phyloP scores from a whole-genome alignment of 331 rosid species.

The Cydonia oblonga region DNA sequence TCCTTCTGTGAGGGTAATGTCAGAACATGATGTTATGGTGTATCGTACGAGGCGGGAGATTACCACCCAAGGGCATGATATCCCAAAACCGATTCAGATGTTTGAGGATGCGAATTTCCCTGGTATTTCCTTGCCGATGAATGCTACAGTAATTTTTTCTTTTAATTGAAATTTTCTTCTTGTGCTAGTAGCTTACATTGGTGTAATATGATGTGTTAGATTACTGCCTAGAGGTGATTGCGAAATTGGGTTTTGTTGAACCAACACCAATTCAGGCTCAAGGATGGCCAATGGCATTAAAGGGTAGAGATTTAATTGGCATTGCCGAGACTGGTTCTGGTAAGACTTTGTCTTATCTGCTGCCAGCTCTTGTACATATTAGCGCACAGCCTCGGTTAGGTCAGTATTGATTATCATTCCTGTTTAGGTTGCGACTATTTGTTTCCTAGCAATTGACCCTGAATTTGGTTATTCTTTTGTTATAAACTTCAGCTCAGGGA shows the following conservation, averaged over 20 bases:
- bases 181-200: neutral
- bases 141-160: neutral
- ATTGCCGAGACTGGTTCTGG: conserved; percentile 99
- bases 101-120: conserved; percentile 79
- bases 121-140: conserved; percentile 36
- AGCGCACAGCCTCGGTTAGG: conserved; percentile 88
- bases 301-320: conserved; percentile 89
- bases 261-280: conserved; percentile 98
- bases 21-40: conserved; percentile 53
- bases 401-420: conserved; percentile 21
- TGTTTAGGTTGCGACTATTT: neutral
- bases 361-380: conserved; percentile 86
- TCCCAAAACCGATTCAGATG: conserved; percentile 63
- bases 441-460: neutral
- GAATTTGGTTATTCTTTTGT: conserved; percentile 12
- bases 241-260: conserved; percentile 81
- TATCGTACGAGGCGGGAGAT: conserved; percentile 62
- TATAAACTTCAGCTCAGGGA: conserved; percentile 43
- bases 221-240: conserved; percentile 78
- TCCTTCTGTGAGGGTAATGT: conserved; percentile 51
- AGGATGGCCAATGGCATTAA: conserved; percentile 99
- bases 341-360: conserved; percentile 81
- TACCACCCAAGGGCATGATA: conserved; percentile 71
- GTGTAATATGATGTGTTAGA: conserved; percentile 27
- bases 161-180: neutral